These are phyloP conservation scores for Rhodamnia rubescens DNA, from an alignment of 345 rosid species.

Conservation along the genomic window DNA sequence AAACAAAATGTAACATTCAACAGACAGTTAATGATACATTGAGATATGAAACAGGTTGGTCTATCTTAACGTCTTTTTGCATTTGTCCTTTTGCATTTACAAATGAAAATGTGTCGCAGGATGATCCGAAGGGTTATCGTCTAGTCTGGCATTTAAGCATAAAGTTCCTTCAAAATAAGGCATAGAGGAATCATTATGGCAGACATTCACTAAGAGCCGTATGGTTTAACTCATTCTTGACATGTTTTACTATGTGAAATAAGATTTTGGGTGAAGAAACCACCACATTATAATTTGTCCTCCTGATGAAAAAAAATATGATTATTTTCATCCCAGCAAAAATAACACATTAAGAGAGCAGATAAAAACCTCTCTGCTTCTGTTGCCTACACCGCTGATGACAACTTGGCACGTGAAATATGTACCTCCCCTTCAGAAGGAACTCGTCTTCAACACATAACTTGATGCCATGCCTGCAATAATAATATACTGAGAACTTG, in stretches of 20 bases:
- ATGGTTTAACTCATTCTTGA: not conserved
- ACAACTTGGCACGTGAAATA: slow-evolving; percentile 47
- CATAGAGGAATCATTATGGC: not conserved
- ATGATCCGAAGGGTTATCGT: not conserved
- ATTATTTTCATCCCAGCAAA: not conserved
- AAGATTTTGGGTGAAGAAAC: not conserved
- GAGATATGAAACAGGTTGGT: not conserved
- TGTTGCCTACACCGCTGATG: slow-evolving; percentile 23
- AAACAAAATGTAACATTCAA: not conserved
- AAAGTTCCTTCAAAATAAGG: not conserved
- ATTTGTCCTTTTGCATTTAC: not conserved
- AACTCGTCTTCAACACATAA: slow-evolving; percentile 23
- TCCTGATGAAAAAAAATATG: not conserved
- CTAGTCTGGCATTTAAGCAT: not conserved
- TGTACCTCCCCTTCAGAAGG: slow-evolving; percentile 42
- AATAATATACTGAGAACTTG: not conserved
- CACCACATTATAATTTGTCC: not conserved
- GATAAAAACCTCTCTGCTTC: slow-evolving; percentile 49
- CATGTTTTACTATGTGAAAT: not conserved
- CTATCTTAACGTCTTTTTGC: not conserved
- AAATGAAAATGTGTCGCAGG: not conserved
- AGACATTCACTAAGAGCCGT: not conserved
- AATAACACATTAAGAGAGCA: not conserved
- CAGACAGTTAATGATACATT: not conserved
- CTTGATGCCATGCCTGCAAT: slow-evolving; percentile 45